Base-by-base conservation (phyloP, 352 stramenopile species). In the Phytophthora capsici region DNA sequence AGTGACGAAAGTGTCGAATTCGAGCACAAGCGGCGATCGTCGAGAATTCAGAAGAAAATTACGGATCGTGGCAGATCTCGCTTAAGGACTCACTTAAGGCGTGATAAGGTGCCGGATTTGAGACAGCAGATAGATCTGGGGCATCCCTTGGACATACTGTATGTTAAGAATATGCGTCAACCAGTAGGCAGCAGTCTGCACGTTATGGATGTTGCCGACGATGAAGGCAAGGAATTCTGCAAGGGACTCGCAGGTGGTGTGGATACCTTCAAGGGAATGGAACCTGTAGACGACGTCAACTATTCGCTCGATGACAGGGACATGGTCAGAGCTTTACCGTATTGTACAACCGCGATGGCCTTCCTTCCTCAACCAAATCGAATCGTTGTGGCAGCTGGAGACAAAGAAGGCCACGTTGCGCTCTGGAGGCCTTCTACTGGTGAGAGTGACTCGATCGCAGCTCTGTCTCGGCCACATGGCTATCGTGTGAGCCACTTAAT, bases 391-490 rank as follows among this genome's bases (percentile, higher is more conserved):
- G 84, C 73, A 1, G 69, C 58, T 43, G 88, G 80, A 4, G 84
- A 94, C 63, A 94, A 90, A 57, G 57, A 76, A 12, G 87, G 87
- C 12, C 71, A 91, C 54, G n/a, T 94, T 6, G 20, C 58, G 8
- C 41, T 69, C n/a, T 69, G 59, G 52, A 57, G 52, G 10, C 64
- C 45, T 30, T 54, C 40, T 38, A 28, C 13, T 12, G 17, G 56
- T 23, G 19, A 1, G 17, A 41, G 9, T 16, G 22, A 9, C 14
- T 64, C 52, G 6, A 34, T 17, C 1, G 40, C 25, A 10, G 77
- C 66, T 1, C 66, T 85, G 41, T 90, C 78, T 36, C 63, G 80
- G 0, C 82, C 82, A 25, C 84, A 94, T 55, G 76, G 60, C 37
- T 57, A 63, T 17, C 65, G 69, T 1, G 68, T 90, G 13, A 85